Evolutionary conservation across 805 yeast species (phyloP), one percentile per base, ranked within the genome.

Genomic region (Starmera amethionina): DNA sequence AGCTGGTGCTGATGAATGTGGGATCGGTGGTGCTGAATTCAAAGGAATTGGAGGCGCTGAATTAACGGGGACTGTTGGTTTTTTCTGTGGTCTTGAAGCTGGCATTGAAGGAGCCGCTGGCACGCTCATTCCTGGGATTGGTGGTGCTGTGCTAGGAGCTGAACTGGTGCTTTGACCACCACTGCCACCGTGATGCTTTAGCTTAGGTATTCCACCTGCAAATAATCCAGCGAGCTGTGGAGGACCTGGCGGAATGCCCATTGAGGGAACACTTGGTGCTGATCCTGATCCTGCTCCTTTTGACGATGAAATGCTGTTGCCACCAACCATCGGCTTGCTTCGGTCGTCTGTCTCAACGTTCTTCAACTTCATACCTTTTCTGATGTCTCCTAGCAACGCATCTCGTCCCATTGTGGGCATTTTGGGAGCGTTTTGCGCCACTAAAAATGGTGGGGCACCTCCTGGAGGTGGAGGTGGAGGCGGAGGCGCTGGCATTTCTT

Each of bases 371-470:
- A 55, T 62, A 18, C 89, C 90, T 46, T 83, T 82, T 52, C 87
- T 75, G 48, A 90, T 90, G 56, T 85, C 95, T 28, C 93, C 86
- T 22, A 90, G 67, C 39, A 90, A 56, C 2, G 80, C 79, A 46
- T 71, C 71, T 56, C 77, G 60, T 15, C 68, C 70, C 9, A 57
- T 61, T 11, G 52, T 51, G 65, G 48, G 34, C 61, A 52, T 43
- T 57, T 42, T 29, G 67, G 51, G 48, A 10, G 45, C 38, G 8
- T 50, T 30, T 52, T 63, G 29, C 55, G 46, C 36, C 55, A 48
- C 13, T 62, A 53, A 7, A 61, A 54, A 14, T 58, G 52, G 3
- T 58, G 57, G 58, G 7, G 63, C 57, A 0, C 65, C 57, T 10
- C 63, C 59, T 4, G 73, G 67, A 12, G 76, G 74, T 14, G 79